phyloP scores from a whole-genome alignment of 176 grass and related monocot species.

The Luzula sylvatica region DNA sequence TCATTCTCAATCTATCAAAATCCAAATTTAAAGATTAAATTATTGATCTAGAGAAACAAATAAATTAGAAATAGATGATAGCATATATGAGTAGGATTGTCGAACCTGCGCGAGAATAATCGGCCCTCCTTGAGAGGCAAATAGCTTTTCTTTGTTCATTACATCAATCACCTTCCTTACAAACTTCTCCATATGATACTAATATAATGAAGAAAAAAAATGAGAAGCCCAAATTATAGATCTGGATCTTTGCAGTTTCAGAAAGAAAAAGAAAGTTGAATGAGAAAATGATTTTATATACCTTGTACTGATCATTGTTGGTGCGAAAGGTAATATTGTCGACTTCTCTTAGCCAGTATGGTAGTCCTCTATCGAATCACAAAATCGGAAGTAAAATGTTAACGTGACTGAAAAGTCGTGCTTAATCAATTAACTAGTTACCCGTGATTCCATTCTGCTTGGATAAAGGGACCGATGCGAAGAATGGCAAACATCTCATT shows the following conservation, averaged over 20 bases:
- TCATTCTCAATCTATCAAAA: conserved; percentile 83
- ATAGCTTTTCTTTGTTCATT: conserved; percentile 60
- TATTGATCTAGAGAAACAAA: not conserved
- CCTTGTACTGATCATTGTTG: conserved; percentile 68
- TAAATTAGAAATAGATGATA: conserved; percentile 13
- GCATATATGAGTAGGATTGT: not conserved
- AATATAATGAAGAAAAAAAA: conserved; percentile 14
- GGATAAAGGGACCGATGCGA: conserved; percentile 67
- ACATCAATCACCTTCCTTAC: conserved; percentile 54
- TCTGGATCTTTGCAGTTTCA: too few relatives aligned
- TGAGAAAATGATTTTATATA: conserved; percentile 19
- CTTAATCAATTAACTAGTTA: not conserved
- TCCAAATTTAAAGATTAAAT: conserved; percentile 1
- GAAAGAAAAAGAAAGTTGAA: not conserved
- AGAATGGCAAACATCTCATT: conserved; percentile 46
- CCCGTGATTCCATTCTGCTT: conserved; percentile 93
- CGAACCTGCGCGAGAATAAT: conserved; percentile 73
- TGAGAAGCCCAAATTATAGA: too few relatives aligned
- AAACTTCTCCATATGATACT: conserved; percentile 78
- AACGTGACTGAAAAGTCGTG: too few relatives aligned
- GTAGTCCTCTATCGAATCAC: conserved; percentile 77
- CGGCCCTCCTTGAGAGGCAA: conserved; percentile 57
- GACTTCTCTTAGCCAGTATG: conserved; percentile 83
- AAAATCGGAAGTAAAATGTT: too few relatives aligned
- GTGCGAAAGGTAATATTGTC: conserved; percentile 54